Conservation (phyloP, 2,329 filamentous ascomycete genomes). For the Penicillium sp. region DNA sequence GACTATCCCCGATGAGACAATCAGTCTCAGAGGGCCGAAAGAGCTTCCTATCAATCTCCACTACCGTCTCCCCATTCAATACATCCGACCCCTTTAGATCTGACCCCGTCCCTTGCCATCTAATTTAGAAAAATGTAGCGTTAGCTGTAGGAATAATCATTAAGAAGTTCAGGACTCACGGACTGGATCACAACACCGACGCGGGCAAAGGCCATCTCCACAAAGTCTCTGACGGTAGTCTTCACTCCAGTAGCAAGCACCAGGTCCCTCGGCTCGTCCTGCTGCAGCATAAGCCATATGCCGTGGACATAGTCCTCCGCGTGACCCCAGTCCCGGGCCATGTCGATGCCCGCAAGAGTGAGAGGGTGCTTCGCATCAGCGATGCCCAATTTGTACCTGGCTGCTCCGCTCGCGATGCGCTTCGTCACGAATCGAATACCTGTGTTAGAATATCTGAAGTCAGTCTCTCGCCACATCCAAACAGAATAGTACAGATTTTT, state of each 20-base stretch:
- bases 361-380: background rate
- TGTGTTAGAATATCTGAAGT: background rate
- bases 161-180: background rate
- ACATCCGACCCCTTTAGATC: background rate
- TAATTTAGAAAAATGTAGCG: background rate
- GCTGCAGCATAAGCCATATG: slow-evolving; percentile 5
- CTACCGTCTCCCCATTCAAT: background rate
- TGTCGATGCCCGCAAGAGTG: background rate
- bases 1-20: background rate
- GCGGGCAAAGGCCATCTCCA: slow-evolving; percentile 7
- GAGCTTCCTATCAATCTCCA: background rate
- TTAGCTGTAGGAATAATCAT: background rate
- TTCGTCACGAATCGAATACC: background rate
- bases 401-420: background rate
- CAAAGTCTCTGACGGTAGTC: slow-evolving; percentile 9
- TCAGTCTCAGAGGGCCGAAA: background rate
- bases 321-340: slow-evolving; percentile 10
- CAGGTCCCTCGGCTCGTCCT: slow-evolving; percentile 1
- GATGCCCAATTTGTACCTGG: background rate
- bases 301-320: slow-evolving; percentile 11
- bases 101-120: background rate
- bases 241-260: slow-evolving; percentile 11
- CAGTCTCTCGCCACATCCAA: too few relatives aligned
- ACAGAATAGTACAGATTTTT: background rate
- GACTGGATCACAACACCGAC: background rate